Percentiles rank a stretch among this genome's conserved stretches.
phyloP scores from a whole-genome alignment of 208 protist species.

The Acanthamoeba royreba region DNA sequence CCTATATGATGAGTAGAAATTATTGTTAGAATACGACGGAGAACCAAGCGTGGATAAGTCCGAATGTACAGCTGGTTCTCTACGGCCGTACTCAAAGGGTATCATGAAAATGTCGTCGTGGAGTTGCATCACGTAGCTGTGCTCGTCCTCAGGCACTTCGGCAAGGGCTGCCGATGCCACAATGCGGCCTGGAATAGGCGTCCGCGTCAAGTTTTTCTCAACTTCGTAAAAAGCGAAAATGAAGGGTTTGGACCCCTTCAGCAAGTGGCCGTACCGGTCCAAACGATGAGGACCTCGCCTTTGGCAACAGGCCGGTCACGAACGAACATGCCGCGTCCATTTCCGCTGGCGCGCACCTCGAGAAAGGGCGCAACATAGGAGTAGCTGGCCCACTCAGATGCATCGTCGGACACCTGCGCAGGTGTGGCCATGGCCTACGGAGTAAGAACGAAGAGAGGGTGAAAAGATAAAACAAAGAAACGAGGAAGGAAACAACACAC shows the following conservation, averaged over 20 bases:
- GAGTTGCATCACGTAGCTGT: conserved; percentile 18
- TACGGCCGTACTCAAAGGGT: neutral
- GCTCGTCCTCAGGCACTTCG: conserved; percentile 17
- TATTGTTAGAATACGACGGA: neutral
- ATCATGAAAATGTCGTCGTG: conserved; percentile 33
- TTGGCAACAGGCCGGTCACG: neutral
- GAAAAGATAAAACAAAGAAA: too few relatives aligned
- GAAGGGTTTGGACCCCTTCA: too few relatives aligned
- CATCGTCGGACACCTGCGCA: neutral
- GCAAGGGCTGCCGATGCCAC: neutral
- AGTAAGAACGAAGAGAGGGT: neutral
- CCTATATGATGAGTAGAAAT: neutral
- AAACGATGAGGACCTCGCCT: neutral
- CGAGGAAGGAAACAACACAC: too few relatives aligned
- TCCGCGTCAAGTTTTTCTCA: neutral
- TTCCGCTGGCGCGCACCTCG: neutral
- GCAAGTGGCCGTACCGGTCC: neutral
- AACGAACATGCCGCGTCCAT: conserved; percentile 23
- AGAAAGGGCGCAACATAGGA: conserved; percentile 1
- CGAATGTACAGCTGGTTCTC: neutral
- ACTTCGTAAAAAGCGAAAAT: neutral
- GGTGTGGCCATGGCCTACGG: too few relatives aligned
- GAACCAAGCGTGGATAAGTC: neutral
- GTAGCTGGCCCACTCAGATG: neutral
- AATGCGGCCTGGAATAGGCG: neutral